These are phyloP conservation scores for Amaranthus tricolor DNA, from an alignment of 179 eudicot species.

Conservation along the genomic window DNA sequence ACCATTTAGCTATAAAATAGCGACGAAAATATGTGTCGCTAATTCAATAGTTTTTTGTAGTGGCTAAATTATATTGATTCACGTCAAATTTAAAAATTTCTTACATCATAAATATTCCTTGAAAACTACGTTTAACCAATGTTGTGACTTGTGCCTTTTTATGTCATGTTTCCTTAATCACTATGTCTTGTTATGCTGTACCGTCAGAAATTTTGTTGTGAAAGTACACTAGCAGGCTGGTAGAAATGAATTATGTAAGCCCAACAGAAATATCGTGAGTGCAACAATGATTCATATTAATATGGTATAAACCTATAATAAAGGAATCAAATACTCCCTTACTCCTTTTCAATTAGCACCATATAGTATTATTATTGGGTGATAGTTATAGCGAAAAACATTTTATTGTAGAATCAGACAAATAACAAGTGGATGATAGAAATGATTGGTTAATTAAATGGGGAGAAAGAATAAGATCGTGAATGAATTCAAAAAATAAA, in stretches of 20 bases:
- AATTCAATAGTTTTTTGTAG: no score
- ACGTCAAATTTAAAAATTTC: neutral
- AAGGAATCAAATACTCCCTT: neutral
- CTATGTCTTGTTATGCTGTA: neutral
- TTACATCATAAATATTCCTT: neutral
- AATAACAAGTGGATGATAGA: no score
- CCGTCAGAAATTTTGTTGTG: neutral
- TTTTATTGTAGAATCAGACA: no score
- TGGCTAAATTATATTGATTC: no score
- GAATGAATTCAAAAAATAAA: no score
- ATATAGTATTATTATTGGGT: no score
- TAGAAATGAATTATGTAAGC: neutral
- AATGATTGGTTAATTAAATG: no score
- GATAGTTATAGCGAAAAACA: no score
- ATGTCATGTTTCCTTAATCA: neutral
- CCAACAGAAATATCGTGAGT: constrained; percentile 18
- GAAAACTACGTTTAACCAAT: constrained; percentile 16
- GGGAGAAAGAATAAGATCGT: no score
- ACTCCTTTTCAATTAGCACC: no score
- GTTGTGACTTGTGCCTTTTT: constrained; percentile 1
- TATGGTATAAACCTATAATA: neutral
- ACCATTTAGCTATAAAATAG: no score
- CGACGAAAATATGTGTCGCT: no score
- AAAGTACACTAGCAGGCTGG: neutral
- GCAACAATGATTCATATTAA: constrained; percentile 5